Evolutionary conservation across 176 grass and related monocot genomes (phyloP).

Genomic region (Microstegium vimineum): DNA sequence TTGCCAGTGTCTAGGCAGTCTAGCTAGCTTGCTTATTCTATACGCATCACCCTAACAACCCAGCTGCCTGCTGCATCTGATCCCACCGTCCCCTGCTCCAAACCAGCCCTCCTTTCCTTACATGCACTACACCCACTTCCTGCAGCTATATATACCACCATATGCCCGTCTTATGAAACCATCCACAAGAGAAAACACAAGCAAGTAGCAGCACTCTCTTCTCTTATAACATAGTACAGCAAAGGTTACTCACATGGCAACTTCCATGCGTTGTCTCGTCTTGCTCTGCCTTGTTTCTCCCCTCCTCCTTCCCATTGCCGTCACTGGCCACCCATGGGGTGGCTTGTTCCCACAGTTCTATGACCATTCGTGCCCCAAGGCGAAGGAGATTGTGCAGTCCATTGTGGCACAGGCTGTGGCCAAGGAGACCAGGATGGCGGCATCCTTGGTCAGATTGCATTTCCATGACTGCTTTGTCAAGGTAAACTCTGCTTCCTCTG

Average conservation of each 20-base stretch:
- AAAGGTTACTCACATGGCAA: conserved; percentile 44
- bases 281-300: conserved; percentile 46
- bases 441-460: conserved; percentile 71
- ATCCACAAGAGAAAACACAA: conserved; percentile 31
- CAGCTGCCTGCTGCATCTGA: conserved; percentile 27
- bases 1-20: neutral
- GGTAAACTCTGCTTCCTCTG: conserved; percentile 28
- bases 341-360: conserved; percentile 71
- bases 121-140: conserved; percentile 10
- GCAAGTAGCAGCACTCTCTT: conserved; percentile 10
- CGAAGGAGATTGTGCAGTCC: conserved; percentile 66
- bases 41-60: conserved; percentile 49
- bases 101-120: conserved; percentile 13
- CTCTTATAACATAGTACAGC: conserved; percentile 12
- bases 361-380: conserved; percentile 66
- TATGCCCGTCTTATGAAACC: conserved; percentile 21
- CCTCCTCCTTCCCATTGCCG: conserved; percentile 32
- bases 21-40: conserved; percentile 24
- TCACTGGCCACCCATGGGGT: conserved; percentile 39
- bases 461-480: conserved; percentile 66
- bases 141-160: conserved; percentile 43
- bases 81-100: conserved; percentile 14
- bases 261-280: conserved; percentile 37
- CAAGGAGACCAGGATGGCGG: conserved; percentile 77
- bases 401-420: conserved; percentile 74